Percentiles rank a stretch among this genome's conserved stretches.
phyloP scores from a whole-genome alignment of 2,329 filamentous ascomycete genomes.

The Esteya vermicola region DNA sequence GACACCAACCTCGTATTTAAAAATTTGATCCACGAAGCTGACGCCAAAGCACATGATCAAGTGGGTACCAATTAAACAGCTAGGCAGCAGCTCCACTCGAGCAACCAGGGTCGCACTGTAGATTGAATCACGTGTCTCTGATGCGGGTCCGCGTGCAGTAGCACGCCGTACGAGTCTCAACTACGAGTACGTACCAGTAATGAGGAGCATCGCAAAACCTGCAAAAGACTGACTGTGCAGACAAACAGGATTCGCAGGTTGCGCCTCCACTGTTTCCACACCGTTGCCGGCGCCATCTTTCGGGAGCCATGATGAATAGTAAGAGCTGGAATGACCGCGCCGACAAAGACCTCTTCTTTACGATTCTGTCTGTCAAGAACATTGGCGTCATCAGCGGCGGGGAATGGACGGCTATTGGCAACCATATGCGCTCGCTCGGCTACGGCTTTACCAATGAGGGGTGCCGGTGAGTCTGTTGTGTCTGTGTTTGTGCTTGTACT shows the following conservation, averaged over 20 bases:
- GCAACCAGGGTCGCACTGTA: background rate
- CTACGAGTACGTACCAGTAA: too few relatives aligned
- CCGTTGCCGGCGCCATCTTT: background rate
- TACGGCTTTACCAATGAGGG: conserved; percentile 53
- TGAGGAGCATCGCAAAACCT: too few relatives aligned
- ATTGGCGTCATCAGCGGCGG: conserved; percentile 47
- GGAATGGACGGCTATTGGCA: conserved; percentile 49
- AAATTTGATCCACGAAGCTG: conserved; percentile 10
- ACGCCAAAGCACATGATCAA: conserved; percentile 15
- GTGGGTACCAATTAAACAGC: conserved; percentile 1
- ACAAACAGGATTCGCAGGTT: background rate
- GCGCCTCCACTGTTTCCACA: background rate
- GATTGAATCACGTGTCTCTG: background rate
- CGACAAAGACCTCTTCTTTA: conserved; percentile 50
- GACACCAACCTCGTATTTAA: conserved; percentile 1
- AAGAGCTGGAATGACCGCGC: conserved; percentile 49
- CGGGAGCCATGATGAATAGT: conserved; percentile 25
- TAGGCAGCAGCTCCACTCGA: background rate
- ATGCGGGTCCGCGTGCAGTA: background rate
- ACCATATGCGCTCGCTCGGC: conserved; percentile 42
- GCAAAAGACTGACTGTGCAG: too few relatives aligned
- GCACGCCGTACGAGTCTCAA: too few relatives aligned
- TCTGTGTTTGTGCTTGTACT: too few relatives aligned
- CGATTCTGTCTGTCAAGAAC: conserved; percentile 47
- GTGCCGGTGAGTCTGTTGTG: conserved; percentile 42